Conservation (phyloP, 768 basidiomycete genomes). For the Boletus huronensis region DNA sequence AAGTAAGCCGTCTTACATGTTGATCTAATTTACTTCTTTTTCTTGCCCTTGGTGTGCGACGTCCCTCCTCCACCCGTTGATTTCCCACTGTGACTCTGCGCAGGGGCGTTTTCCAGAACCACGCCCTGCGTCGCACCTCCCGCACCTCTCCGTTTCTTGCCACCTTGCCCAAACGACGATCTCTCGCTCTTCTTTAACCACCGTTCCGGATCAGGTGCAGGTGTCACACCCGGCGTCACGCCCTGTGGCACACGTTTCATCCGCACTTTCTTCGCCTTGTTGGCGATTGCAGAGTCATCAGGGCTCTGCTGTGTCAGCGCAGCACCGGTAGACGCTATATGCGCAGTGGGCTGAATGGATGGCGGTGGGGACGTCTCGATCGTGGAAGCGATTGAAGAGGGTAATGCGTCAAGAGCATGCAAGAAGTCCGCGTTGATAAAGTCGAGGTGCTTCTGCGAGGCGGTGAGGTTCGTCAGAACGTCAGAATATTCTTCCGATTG, state of each 20-base stretch:
- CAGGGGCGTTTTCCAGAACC: slow-evolving; percentile 26
- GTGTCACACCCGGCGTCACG: slow-evolving; percentile 76
- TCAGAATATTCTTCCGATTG: slow-evolving; percentile 86
- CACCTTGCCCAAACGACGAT: slow-evolving; percentile 48
- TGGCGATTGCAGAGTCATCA: slow-evolving; percentile 35
- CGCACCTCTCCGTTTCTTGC: slow-evolving; percentile 51
- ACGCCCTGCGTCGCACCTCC: slow-evolving; percentile 71
- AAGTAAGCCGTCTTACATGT: slow-evolving; percentile 19
- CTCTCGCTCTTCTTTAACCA: slow-evolving; percentile 88
- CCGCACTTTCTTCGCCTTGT: slow-evolving; percentile 50
- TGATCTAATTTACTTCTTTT: slow-evolving; percentile 53
- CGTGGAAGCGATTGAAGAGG: slow-evolving; percentile 44
- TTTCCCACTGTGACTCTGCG: slow-evolving; percentile 33
- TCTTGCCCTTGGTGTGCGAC: slow-evolving; percentile 55
- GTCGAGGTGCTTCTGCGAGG: slow-evolving; percentile 77
- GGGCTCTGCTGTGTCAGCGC: slow-evolving; percentile 24
- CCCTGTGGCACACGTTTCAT: slow-evolving; percentile 69
- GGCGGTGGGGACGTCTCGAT: slow-evolving; percentile 67
- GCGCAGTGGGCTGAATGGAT: slow-evolving; percentile 33
- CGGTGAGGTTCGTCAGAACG: slow-evolving; percentile 79
- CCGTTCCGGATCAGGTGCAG: slow-evolving; percentile 80
- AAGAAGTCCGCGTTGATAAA: slow-evolving; percentile 74
- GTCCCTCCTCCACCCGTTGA: slow-evolving; percentile 34
- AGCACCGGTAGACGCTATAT: slow-evolving; percentile 26
- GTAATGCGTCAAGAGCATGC: slow-evolving; percentile 58